Evolutionary conservation across 2,329 filamentous ascomycete genomes (phyloP).

Genomic region (Colletotrichum shisoi): DNA sequence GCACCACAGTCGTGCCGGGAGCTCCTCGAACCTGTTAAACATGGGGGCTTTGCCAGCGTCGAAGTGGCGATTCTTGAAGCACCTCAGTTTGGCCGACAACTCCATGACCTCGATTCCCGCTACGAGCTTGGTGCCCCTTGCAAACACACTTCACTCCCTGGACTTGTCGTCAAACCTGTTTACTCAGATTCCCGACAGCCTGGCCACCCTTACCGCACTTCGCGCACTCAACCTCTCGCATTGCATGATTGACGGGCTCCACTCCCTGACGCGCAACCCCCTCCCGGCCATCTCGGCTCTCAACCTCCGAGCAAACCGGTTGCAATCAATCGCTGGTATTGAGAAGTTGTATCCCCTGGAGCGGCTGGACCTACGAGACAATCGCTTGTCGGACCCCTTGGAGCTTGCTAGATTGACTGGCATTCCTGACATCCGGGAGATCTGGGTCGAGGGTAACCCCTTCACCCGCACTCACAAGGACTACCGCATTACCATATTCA

Average conservation of each 20-base stretch:
- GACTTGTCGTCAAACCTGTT: conserved; percentile 94
- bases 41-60: conserved; percentile 77
- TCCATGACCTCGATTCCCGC: conserved; percentile 81
- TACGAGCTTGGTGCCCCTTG: conserved; percentile 78
- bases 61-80: conserved; percentile 94
- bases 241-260: conserved; percentile 96
- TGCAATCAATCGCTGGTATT: conserved; percentile 86
- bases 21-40: conserved; percentile 78
- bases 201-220: conserved; percentile 85
- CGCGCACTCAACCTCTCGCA: conserved; percentile 92
- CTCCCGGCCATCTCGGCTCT: conserved; percentile 92
- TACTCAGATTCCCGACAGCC: conserved; percentile 89
- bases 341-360: conserved; percentile 89
- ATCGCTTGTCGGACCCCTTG: conserved; percentile 86
- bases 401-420: conserved; percentile 89
- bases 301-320: conserved; percentile 87
- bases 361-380: conserved; percentile 89
- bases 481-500: conserved; percentile 92
- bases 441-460: conserved; percentile 92
- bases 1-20: conserved; percentile 68
- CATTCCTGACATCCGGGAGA: conserved; percentile 88
- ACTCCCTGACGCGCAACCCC: conserved; percentile 84
- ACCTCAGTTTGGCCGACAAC: conserved; percentile 92
- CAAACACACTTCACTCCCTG: conserved; percentile 87
- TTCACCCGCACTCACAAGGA: conserved; percentile 86